These are phyloP conservation scores for Rubia tinctorum DNA, from an alignment of 305 asterid genomes.

Conservation along the genomic window DNA sequence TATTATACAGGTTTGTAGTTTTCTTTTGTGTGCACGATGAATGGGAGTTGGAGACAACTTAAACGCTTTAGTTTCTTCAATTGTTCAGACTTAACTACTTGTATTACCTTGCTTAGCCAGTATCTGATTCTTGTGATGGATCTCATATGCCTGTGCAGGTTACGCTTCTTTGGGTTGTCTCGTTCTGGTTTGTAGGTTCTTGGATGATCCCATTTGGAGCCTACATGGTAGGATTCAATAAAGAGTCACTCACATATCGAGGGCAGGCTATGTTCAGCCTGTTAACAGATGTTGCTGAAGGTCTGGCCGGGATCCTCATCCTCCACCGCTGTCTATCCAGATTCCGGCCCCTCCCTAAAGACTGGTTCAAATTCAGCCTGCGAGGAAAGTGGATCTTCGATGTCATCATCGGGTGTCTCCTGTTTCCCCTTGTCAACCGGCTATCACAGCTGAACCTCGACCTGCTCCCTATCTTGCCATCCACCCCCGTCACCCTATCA, in stretches of 20 bases:
- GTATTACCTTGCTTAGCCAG: no score
- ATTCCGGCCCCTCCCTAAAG: slow-evolving; percentile 75
- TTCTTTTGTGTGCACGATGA: background rate
- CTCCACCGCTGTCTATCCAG: slow-evolving; percentile 69
- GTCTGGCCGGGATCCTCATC: slow-evolving; percentile 80
- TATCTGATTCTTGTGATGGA: no score
- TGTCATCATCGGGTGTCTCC: slow-evolving; percentile 66
- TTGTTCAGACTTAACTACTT: no score
- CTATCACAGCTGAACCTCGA: slow-evolving; percentile 81
- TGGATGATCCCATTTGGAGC: slow-evolving; percentile 96
- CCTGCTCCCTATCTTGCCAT: slow-evolving; percentile 62
- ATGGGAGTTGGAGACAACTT: no score
- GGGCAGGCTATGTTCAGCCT: slow-evolving; percentile 96
- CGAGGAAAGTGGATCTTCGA: slow-evolving; percentile 75
- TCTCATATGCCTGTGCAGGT: slow-evolving; percentile 41
- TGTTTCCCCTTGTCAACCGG: slow-evolving; percentile 89
- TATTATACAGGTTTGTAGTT: slow-evolving; percentile 58
- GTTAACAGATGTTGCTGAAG: slow-evolving; percentile 81
- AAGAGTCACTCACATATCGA: slow-evolving; percentile 69
- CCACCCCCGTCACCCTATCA: slow-evolving; percentile 70
- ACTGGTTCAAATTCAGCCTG: slow-evolving; percentile 84
- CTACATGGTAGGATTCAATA: slow-evolving; percentile 72
- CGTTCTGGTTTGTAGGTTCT: slow-evolving; percentile 97
- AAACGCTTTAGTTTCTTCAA: no score
- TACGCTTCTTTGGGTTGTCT: slow-evolving; percentile 75